phyloP scores from a whole-genome alignment of 1,284 basidiomycete species.

The Heliocybe sulcata region DNA sequence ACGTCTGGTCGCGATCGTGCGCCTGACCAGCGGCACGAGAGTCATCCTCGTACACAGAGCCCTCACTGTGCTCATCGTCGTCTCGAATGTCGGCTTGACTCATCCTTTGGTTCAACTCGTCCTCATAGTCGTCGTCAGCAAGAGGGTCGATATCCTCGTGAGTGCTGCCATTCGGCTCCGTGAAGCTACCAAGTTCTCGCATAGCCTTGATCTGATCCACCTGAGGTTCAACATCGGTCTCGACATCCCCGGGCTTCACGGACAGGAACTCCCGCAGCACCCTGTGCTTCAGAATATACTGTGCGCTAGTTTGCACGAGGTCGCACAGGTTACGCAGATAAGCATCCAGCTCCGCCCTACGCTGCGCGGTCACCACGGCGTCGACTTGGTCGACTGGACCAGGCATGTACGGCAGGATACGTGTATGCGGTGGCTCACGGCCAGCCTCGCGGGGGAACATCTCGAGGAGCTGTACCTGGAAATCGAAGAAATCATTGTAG shows the following conservation, averaged over 20 bases:
- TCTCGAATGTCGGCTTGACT: conserved; percentile 24
- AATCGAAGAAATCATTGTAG: conserved; percentile 98
- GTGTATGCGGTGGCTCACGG: conserved; percentile 48
- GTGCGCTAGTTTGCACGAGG: conserved; percentile 56
- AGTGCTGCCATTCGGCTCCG: conserved; percentile 18
- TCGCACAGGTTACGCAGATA: conserved; percentile 81
- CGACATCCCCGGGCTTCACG: conserved; percentile 83
- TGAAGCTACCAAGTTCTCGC: conserved; percentile 27
- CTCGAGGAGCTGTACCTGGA: conserved; percentile 86
- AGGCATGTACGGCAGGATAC: conserved; percentile 94
- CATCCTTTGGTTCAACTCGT: conserved; percentile 18
- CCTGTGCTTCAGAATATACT: conserved; percentile 77
- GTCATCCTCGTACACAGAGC: conserved; percentile 18
- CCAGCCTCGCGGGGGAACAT: conserved; percentile 89
- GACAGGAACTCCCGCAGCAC: conserved; percentile 85
- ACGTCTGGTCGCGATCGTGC: conserved; percentile 7
- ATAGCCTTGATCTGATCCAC: conserved; percentile 49
- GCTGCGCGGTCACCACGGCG: conserved; percentile 77
- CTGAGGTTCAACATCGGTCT: conserved; percentile 55
- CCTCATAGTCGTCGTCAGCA: conserved; percentile 11
- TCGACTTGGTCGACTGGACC: conserved; percentile 85
- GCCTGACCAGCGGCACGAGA: conserved; percentile 16
- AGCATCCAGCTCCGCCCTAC: conserved; percentile 81
- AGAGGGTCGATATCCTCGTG: conserved; percentile 18
- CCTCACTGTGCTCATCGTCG: conserved; percentile 24